Conservation (phyloP, 2,329 filamentous ascomycete species). For the Fusarium sp. region DNA sequence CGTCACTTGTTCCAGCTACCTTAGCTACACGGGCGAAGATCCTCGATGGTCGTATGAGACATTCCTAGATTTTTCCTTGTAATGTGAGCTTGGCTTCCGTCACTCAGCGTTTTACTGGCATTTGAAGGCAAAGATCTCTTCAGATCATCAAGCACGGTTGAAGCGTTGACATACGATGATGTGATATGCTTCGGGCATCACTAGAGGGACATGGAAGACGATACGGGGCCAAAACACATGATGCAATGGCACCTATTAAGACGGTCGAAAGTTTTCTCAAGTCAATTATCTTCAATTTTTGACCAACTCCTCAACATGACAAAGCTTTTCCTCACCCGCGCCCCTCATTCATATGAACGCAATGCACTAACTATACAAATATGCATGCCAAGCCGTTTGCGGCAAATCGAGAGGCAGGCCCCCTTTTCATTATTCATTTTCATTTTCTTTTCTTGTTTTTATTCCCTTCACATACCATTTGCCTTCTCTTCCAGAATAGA, state of each 20-base stretch:
- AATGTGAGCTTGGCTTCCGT: background rate
- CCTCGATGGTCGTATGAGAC: background rate
- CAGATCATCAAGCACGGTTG: background rate
- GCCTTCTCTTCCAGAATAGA: constrained; percentile 34
- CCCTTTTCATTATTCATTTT: background rate
- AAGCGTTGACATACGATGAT: background rate
- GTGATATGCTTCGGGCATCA: background rate
- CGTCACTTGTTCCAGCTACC: background rate
- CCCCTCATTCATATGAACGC: background rate
- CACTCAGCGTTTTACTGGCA: background rate
- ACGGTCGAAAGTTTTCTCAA: background rate
- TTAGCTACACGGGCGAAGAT: background rate
- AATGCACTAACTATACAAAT: constrained; percentile 14
- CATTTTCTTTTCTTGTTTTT: background rate
- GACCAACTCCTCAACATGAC: constrained; percentile 5
- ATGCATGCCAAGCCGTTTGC: background rate
- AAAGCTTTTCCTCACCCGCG: background rate
- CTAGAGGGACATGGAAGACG: background rate
- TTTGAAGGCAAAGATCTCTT: background rate
- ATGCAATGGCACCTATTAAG: background rate
- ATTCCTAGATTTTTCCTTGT: rapidly evolving
- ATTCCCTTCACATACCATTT: constrained; percentile 19
- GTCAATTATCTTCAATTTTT: constrained; percentile 9
- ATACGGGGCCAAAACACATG: background rate
- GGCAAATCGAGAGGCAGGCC: background rate